Evolutionary conservation across 192 early-diverging fungal genomes (phyloP), one percentile per base, ranked within the genome.

Genomic region (Coemansia sp.): DNA sequence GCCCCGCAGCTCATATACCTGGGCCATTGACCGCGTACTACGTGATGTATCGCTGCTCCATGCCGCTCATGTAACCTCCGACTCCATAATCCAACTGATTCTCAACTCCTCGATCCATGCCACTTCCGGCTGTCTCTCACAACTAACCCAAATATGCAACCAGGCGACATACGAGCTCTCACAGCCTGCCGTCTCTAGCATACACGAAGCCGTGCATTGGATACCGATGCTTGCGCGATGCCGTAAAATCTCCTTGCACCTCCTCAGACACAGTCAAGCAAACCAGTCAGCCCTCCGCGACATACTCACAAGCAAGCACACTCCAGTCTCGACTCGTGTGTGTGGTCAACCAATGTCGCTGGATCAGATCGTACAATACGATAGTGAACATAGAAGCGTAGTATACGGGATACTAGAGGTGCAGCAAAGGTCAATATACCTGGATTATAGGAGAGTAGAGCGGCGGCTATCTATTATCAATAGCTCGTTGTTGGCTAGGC

Each of bases 101-200:
- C 36, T 60, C n/a, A 60, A 24, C 17, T 8, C 34, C 0, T 60
- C 59, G 5, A 34, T 60, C 34, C 36, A 60, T 14, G 59, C 59
- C 8, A 60, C 59, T 21, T 60, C 59, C 35, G 19, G 59, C n/a
- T 60, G 59, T 10, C 8, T 60, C 34, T 39, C 21, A 1, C 35
- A 39, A 8, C 19, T 60, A 33, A 39, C 34, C 4, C 34, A 24
- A 19, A 60, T 40, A 19, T n/a, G 35, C 21, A 40, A 60, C 36
- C 59, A 60, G 21, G 59, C 59, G 21, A 10, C 59, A 35, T 60
- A 60, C 59, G 59, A 60, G 36, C 59, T 60, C 29, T 60, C 59
- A 6, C 36, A 39, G 19, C 36, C 59, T 8, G 36, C 59, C 6
- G 19, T 34, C 59, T 21, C 34, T 1, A 6, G 35, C 7, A 4